Evolutionary conservation across 2,329 filamentous ascomycete species (phyloP).

Genomic region (Escovopsis weberi): DNA sequence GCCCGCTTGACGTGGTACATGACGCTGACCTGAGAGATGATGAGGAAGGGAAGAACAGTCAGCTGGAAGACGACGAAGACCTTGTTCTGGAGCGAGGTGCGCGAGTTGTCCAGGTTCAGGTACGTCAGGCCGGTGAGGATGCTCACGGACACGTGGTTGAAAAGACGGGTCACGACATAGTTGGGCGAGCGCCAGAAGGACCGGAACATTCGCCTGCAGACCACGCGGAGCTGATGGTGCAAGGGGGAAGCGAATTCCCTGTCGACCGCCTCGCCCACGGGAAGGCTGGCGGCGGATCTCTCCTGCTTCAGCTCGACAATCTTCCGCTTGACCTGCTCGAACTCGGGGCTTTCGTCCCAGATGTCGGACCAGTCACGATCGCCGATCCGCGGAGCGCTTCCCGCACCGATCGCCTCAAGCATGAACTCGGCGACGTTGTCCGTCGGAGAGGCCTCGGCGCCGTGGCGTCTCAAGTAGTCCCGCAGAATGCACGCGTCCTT

Average conservation of each 20-base stretch:
- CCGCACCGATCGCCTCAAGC: constrained; percentile 72
- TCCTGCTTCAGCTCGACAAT: constrained; percentile 53
- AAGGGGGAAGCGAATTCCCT: constrained; percentile 74
- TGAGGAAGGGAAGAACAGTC: constrained; percentile 68
- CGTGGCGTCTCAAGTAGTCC: constrained; percentile 43
- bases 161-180: constrained; percentile 77
- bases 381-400: constrained; percentile 56
- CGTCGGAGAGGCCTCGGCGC: constrained; percentile 40
- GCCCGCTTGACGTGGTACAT: constrained; percentile 70
- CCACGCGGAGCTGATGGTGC: constrained; percentile 62
- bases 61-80: constrained; percentile 87
- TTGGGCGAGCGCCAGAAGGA: constrained; percentile 78
- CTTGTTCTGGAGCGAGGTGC: constrained; percentile 65
- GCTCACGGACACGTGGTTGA: constrained; percentile 69
- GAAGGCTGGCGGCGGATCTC: constrained; percentile 27
- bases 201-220: constrained; percentile 58
- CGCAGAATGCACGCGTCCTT: constrained; percentile 58
- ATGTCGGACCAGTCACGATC: constrained; percentile 67
- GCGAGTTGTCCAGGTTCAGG: constrained; percentile 61
- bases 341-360: constrained; percentile 60
- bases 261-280: constrained; percentile 39
- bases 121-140: constrained; percentile 68
- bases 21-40: constrained; percentile 66
- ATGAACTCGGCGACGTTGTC: constrained; percentile 63
- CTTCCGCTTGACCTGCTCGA: constrained; percentile 48